A percentile compares a stretch with the other conserved stretches of the same genome.
Conservation (phyloP, 2,329 filamentous ascomycete genomes). For the Stemphylium lycopersici region DNA sequence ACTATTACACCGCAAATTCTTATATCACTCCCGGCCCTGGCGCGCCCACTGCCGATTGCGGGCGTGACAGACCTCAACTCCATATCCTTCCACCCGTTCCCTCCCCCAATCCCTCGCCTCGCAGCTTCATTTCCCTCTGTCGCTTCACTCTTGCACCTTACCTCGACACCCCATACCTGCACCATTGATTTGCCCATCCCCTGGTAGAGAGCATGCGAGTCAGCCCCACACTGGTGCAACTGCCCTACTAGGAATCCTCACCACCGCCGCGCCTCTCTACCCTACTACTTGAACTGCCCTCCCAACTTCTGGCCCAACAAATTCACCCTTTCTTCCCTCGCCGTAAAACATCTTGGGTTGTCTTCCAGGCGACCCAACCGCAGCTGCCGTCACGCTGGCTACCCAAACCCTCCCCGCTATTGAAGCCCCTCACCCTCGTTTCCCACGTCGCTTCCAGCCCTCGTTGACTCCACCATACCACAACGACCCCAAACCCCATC, state of each 20-base stretch:
- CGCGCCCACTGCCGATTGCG: conserved; percentile 30
- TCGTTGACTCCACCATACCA: conserved; percentile 43
- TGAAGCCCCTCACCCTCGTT: conserved; percentile 42
- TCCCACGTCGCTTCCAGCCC: conserved; percentile 33
- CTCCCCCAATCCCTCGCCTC: conserved; percentile 2
- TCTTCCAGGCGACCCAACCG: conserved; percentile 30
- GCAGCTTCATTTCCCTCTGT: conserved; percentile 21
- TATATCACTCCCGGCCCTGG: conserved; percentile 41
- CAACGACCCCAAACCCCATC: conserved; percentile 38
- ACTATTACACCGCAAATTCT: conserved; percentile 42
- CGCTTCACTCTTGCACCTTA: conserved; percentile 8
- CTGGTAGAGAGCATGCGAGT: conserved; percentile 21
- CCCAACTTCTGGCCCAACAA: background rate
- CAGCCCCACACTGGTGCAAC: conserved; percentile 25
- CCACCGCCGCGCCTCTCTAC: conserved; percentile 4
- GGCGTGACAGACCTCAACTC: conserved; percentile 23
- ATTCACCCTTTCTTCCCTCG: conserved; percentile 1
- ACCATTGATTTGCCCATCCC: conserved; percentile 11
- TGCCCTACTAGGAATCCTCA: conserved; percentile 14
- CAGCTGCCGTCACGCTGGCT: conserved; percentile 43
- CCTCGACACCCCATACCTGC: conserved; percentile 14
- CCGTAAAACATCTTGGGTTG: conserved; percentile 29
- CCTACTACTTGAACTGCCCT: background rate
- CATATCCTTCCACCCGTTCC: conserved; percentile 14
- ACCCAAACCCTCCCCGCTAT: conserved; percentile 47